These are phyloP conservation scores for Wilcoxina mikolae DNA, from an alignment of 495 filamentous ascomycete species.

Conservation along the genomic window DNA sequence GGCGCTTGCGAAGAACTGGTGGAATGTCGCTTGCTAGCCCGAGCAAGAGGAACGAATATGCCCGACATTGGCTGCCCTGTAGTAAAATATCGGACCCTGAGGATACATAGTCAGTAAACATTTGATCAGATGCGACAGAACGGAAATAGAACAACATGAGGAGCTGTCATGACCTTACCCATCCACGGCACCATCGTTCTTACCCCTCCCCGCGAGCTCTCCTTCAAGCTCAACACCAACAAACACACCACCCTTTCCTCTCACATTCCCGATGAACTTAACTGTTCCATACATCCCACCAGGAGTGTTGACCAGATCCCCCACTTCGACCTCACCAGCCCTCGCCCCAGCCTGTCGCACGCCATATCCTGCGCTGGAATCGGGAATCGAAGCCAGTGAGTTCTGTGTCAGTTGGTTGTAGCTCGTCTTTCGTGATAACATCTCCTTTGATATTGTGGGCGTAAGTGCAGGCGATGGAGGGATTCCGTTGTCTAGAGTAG, in stretches of 20 bases:
- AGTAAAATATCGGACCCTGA: conserved; percentile 13
- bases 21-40: conserved; percentile 55
- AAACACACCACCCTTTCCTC: conserved; percentile 81
- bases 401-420: conserved; percentile 47
- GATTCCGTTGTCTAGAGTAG: background rate
- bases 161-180: conserved; percentile 44
- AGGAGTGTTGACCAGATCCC: conserved; percentile 85
- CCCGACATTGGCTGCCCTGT: conserved; percentile 66
- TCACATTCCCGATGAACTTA: conserved; percentile 74
- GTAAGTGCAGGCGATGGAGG: conserved; percentile 3
- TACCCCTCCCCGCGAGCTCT: conserved; percentile 68
- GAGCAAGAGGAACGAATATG: conserved; percentile 86
- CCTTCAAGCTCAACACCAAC: conserved; percentile 83
- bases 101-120: background rate
- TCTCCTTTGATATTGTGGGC: conserved; percentile 1
- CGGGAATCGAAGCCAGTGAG: conserved; percentile 44
- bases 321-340: conserved; percentile 50
- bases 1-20: conserved; percentile 46
- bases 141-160: background rate
- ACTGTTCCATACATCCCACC: conserved; percentile 86
- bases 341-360: conserved; percentile 29
- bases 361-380: conserved; percentile 47
- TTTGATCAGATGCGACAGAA: background rate
- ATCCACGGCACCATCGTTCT: conserved; percentile 94
- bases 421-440: conserved; percentile 49